A percentile compares a stretch with the other conserved stretches of the same genome.
These are phyloP conservation scores for Pseudoturritis turrita DNA, from an alignment of 345 rosid genomes.

Conservation along the genomic window DNA sequence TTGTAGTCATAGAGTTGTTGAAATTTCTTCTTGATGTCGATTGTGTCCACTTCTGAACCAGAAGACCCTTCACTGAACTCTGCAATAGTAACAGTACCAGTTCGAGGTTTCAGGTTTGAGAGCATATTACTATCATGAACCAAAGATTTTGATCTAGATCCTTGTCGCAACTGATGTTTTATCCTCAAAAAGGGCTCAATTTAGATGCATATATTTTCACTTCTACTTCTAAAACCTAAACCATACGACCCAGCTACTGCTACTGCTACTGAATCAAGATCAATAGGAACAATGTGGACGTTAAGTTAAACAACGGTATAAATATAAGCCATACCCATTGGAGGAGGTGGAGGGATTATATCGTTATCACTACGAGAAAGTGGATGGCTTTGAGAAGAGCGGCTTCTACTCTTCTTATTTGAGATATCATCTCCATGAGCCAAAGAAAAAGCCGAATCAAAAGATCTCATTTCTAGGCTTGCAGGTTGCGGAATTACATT, in stretches of 20 bases:
- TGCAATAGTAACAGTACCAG: slow-evolving; percentile 31
- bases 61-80: slow-evolving; percentile 42
- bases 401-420: not conserved
- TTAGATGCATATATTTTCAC: not conserved
- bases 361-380: slow-evolving; percentile 10
- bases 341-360: slow-evolving; percentile 55
- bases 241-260: not conserved
- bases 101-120: not conserved
- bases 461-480: slow-evolving; percentile 35
- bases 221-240: not conserved
- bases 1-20: slow-evolving; percentile 64
- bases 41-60: slow-evolving; percentile 51
- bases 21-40: slow-evolving; percentile 61
- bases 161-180: not conserved
- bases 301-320: slow-evolving; percentile 1
- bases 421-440: slow-evolving; percentile 27
- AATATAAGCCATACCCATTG: slow-evolving; percentile 41
- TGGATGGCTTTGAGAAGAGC: slow-evolving; percentile 4
- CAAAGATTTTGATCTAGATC: not conserved
- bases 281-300: not conserved
- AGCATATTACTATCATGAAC: not conserved
- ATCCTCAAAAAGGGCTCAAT: not conserved
- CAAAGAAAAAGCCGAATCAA: slow-evolving; percentile 25
- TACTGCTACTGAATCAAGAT: not conserved
- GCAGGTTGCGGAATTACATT: slow-evolving; percentile 25